Percentiles rank a stretch among this genome's conserved stretches.
Evolutionary conservation across 805 yeast species (phyloP).

Genomic region (Nakazawaea anatomiae): DNA sequence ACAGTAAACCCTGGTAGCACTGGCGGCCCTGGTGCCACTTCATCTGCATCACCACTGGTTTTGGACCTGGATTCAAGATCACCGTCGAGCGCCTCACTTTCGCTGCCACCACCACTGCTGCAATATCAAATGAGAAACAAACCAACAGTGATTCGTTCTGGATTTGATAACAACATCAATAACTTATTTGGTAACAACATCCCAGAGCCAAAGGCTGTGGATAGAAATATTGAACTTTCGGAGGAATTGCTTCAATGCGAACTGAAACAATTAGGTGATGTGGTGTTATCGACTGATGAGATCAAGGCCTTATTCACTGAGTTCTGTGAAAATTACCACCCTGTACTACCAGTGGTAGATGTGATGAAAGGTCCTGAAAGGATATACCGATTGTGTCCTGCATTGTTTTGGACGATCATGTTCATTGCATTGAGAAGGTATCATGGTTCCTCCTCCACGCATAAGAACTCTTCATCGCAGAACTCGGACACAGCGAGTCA

Average conservation of each 20-base stretch:
- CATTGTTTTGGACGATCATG: conserved; percentile 90
- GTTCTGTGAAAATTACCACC: conserved; percentile 74
- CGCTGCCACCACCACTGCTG: conserved; percentile 1
- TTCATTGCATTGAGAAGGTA: conserved; percentile 72
- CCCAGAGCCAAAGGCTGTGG: conserved; percentile 11
- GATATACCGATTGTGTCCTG: conserved; percentile 75
- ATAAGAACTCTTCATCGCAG: conserved; percentile 17
- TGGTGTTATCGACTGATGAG: conserved; percentile 53
- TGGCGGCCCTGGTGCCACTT: background rate
- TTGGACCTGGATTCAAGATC: background rate
- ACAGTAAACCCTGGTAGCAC: background rate
- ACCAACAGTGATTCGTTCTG: conserved; percentile 16
- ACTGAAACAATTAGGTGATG: conserved; percentile 67
- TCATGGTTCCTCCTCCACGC: conserved; percentile 11
- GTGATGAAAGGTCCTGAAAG: conserved; percentile 75
- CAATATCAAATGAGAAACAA: conserved; percentile 1
- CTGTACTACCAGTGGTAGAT: conserved; percentile 84
- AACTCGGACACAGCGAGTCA: conserved; percentile 22
- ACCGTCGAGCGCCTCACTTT: background rate
- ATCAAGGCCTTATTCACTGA: conserved; percentile 62
- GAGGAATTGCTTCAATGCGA: conserved; percentile 42
- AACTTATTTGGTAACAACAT: conserved; percentile 13
- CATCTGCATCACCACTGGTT: background rate
- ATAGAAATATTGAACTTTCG: conserved; percentile 17
- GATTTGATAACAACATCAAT: conserved; percentile 11